These are phyloP conservation scores for Mortierella sp. DNA, from an alignment of 371 early-diverging fungal species.

Conservation along the genomic window DNA sequence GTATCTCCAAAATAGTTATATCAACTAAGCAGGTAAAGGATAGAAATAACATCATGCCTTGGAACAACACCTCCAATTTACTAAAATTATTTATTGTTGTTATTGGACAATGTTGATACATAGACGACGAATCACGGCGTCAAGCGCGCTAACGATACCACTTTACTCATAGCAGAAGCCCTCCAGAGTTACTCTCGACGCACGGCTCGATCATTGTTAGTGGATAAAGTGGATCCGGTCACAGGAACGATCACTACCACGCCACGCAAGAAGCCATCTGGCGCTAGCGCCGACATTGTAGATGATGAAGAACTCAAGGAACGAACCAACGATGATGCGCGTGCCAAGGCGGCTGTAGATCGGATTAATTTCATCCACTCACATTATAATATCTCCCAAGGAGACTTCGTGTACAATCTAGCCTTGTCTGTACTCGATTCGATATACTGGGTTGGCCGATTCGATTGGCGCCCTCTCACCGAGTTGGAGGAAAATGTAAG, in stretches of 20 bases:
- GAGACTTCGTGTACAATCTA: constrained; percentile 66
- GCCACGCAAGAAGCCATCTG: not conserved
- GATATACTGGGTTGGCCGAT: constrained; percentile 58
- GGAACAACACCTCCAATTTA: not conserved
- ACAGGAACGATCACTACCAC: not conserved
- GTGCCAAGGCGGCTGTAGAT: constrained; percentile 53
- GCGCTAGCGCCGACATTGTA: not conserved
- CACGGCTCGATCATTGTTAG: constrained; percentile 38
- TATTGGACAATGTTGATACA: not conserved
- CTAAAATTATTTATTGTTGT: not conserved
- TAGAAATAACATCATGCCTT: not conserved
- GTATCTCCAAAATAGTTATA: constrained; percentile 62
- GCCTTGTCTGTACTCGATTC: constrained; percentile 62
- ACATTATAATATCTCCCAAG: constrained; percentile 63
- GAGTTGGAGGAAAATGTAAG: constrained; percentile 63
- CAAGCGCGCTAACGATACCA: constrained; percentile 65
- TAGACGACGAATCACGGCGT: constrained; percentile 25
- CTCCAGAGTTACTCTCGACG: constrained; percentile 59
- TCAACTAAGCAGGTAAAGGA: constrained; percentile 53
- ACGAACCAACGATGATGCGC: constrained; percentile 38
- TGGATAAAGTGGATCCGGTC: constrained; percentile 23
- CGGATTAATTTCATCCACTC: constrained; percentile 67
- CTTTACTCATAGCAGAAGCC: constrained; percentile 60
- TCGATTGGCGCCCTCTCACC: constrained; percentile 63
- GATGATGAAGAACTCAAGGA: constrained; percentile 28